Base-by-base conservation (phyloP, 2,329 filamentous ascomycete genomes). In the Hypoxylon sp. region DNA sequence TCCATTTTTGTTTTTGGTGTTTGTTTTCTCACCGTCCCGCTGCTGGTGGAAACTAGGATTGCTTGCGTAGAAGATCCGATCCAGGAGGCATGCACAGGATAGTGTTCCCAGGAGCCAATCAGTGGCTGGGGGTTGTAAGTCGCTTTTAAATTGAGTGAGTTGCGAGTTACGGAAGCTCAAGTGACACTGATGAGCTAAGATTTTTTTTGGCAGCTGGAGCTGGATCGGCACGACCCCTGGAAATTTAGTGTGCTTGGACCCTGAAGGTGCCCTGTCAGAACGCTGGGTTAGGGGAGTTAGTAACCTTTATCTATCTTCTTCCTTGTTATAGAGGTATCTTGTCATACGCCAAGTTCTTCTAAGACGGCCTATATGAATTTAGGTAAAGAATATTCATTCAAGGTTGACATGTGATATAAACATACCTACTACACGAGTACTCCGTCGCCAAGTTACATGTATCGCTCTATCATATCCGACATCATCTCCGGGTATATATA, bases 1-100 rank as follows among this genome's bases (percentile, higher is more conserved):
- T 86, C 83, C 83, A 86, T 84, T n/a, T 18, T 18, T 40, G 7
- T 24, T 8, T 46, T 14, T n/a, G 5, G 3, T 5, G 9, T 18
- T 20, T 2, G 4, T 11, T 9, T 18, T 2, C 16, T 18, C n/a
- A n/a, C n/a, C n/a, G n/a, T n/a, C n/a, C n/a, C n/a, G n/a, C n/a
- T n/a, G n/a, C n/a, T n/a, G n/a, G n/a, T n/a, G n/a, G 16, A 40
- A 40, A 18, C 8, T 30, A 1, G 8, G 33, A 16, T 16, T 38
- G 6, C 7, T 16, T 38, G 33, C 18, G n/a, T 18, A 4, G 30
- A 2, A 2, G 16, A 16, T 40, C 3, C 3, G 3, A 20, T 36
- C 2, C 16, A 6, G 36, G 12, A 26, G 36, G n/a, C 11, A 9
- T 58, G 20, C 32, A n/a, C n/a, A 28, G 9, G 12, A 6, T 2